phyloP scores from a whole-genome alignment of 139 green algal genomes.

The Closterium sp. region DNA sequence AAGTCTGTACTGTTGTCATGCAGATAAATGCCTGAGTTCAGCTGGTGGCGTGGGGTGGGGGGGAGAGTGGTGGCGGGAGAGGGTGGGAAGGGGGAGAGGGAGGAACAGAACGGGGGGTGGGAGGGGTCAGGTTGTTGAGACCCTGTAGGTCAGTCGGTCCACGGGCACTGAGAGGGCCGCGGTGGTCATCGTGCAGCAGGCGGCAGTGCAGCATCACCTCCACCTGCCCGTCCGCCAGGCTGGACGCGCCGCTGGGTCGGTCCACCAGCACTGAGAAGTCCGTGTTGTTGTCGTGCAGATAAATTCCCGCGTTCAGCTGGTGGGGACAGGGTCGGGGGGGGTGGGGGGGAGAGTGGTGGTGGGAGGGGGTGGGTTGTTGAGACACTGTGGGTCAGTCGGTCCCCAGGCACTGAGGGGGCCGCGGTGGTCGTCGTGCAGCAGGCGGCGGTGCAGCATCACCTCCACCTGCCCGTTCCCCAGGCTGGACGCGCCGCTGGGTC shows the following conservation, averaged over 20 bases:
- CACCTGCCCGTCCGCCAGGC: too few species aligned
- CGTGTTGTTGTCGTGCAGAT: conserved; percentile 6
- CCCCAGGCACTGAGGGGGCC: too few species aligned
- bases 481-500: conserved; percentile 34
- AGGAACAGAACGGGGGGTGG: neutral
- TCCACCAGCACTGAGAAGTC: conserved; percentile 44
- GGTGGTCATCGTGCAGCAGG: too few species aligned
- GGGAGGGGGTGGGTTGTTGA: too few species aligned
- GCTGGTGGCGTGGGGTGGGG: neutral
- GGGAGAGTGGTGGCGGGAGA: neutral
- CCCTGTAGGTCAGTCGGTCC: too few species aligned
- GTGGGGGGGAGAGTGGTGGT: neutral
- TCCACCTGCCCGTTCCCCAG: conserved; percentile 37
- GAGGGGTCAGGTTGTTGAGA: too few species aligned
- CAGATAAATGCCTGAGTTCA: conserved; percentile 48
- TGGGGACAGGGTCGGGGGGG: neutral
- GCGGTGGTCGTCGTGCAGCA: too few species aligned
- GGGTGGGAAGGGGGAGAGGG: neutral
- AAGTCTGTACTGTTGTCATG: conserved; percentile 11
- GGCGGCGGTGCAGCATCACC: conserved; percentile 39
- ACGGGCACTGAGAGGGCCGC: too few species aligned
- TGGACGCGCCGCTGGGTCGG: conserved; percentile 32
- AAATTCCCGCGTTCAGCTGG: conserved; percentile 40
- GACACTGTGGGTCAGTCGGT: too few species aligned
- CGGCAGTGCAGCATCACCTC: too few species aligned